phyloP scores from a whole-genome alignment of 2,329 filamentous ascomycete genomes.

The Penicillium sp. region DNA sequence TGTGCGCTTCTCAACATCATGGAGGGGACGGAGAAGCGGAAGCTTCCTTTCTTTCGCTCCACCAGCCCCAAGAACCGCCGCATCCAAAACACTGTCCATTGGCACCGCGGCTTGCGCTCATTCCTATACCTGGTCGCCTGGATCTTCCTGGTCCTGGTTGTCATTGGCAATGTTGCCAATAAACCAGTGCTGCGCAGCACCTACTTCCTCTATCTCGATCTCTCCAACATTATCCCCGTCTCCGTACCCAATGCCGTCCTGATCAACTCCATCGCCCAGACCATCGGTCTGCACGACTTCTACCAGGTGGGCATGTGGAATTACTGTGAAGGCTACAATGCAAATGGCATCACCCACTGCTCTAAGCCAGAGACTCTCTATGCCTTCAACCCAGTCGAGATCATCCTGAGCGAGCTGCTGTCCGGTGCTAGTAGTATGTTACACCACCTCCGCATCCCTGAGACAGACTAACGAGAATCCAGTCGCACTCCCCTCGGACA shows the following conservation, averaged over 20 bases:
- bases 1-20: conserved; percentile 7
- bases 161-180: conserved; percentile 72
- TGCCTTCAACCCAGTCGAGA: conserved; percentile 88
- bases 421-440: conserved; percentile 71
- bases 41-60: conserved; percentile 29
- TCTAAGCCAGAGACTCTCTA: conserved; percentile 70
- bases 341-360: conserved; percentile 70
- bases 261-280: conserved; percentile 84
- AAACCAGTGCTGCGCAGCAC: conserved; percentile 65
- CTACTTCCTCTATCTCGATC: conserved; percentile 82
- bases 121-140: conserved; percentile 72
- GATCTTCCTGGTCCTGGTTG: conserved; percentile 77
- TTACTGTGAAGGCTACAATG: conserved; percentile 83
- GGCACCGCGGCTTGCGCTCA: conserved; percentile 65
- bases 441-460: neutral
- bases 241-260: conserved; percentile 70
- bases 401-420: conserved; percentile 77
- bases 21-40: conserved; percentile 20
- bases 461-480: neutral
- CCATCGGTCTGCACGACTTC: conserved; percentile 87
- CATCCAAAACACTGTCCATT: conserved; percentile 41
- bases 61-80: conserved; percentile 29
- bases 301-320: conserved; percentile 92
- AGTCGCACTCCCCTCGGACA: conserved; percentile 74
- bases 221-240: conserved; percentile 76